Conservation (phyloP, 441 rosid genomes). For the Aquilaria agallochum region DNA sequence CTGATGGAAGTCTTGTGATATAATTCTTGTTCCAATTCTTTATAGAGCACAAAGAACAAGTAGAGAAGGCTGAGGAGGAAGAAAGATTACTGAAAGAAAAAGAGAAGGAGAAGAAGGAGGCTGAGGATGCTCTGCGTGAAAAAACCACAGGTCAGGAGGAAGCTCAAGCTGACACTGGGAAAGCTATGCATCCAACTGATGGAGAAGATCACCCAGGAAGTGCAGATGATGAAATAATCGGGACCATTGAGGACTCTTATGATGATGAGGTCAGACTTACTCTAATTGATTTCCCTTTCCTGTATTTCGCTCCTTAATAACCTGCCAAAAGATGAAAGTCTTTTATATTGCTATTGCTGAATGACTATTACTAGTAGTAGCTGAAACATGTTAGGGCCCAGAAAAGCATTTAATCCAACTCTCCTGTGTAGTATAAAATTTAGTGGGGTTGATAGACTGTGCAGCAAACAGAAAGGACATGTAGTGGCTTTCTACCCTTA, state of each 20-base stretch:
- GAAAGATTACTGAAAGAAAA: conserved; percentile 78
- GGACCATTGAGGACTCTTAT: conserved; percentile 46
- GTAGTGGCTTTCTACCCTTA: no score
- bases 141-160: conserved; percentile 30
- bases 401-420: no score
- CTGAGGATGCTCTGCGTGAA: conserved; percentile 31
- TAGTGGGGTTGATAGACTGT: no score
- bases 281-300: neutral
- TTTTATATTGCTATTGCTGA: no score
- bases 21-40: neutral
- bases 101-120: conserved; percentile 70
- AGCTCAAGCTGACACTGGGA: conserved; percentile 33
- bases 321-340: no score
- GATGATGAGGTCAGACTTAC: conserved; percentile 47
- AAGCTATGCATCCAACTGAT: conserved; percentile 24
- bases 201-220: conserved; percentile 35
- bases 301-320: no score
- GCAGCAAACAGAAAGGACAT: no score
- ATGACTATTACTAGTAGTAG: no score
- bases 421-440: no score
- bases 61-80: conserved; percentile 90
- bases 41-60: conserved; percentile 83
- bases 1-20: neutral
- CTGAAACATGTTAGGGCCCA: no score
- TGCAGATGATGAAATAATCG: conserved; percentile 38